Conservation (phyloP, 139 green algal species). For the Pedinophyceae sp. region DNA sequence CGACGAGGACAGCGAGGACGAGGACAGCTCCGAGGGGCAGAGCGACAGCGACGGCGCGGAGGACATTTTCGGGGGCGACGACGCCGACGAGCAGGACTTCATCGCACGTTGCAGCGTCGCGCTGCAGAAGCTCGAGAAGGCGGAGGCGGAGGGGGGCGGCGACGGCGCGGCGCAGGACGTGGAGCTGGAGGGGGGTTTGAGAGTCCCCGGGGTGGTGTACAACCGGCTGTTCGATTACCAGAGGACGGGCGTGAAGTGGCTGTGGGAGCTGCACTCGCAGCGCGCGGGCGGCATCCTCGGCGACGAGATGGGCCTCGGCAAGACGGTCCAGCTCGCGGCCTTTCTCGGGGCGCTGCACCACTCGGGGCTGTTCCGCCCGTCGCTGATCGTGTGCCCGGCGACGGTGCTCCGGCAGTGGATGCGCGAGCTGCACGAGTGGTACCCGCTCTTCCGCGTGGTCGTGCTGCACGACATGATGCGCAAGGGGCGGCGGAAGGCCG, state of each 20-base stretch:
- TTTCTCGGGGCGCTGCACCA: constrained; percentile 68
- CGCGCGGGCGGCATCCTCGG: constrained; percentile 79
- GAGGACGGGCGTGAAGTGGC: constrained; percentile 81
- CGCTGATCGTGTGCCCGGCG: constrained; percentile 77
- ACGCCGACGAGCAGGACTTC: no score
- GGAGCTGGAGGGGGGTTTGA: no score
- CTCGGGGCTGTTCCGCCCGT: constrained; percentile 50
- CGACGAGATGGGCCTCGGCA: constrained; percentile 88
- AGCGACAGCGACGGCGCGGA: no score
- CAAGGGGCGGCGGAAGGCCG: no score
- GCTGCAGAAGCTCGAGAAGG: no score
- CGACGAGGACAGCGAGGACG: constrained; percentile 23
- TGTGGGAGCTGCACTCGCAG: constrained; percentile 96
- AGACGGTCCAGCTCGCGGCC: constrained; percentile 41
- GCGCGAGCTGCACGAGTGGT: constrained; percentile 72
- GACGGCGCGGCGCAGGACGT: no score
- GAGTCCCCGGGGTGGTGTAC: no score
- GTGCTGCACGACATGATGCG: constrained; percentile 65
- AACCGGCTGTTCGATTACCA: constrained; percentile 92
- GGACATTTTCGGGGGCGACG: no score
- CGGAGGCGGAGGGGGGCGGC: no score
- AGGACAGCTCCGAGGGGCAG: no score
- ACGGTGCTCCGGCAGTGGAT: constrained; percentile 92
- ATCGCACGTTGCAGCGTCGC: no score
- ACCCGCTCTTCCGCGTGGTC: constrained; percentile 34